Evolutionary conservation across 768 basidiomycete species (phyloP).

Genomic region (Boletus reticuloceps): DNA sequence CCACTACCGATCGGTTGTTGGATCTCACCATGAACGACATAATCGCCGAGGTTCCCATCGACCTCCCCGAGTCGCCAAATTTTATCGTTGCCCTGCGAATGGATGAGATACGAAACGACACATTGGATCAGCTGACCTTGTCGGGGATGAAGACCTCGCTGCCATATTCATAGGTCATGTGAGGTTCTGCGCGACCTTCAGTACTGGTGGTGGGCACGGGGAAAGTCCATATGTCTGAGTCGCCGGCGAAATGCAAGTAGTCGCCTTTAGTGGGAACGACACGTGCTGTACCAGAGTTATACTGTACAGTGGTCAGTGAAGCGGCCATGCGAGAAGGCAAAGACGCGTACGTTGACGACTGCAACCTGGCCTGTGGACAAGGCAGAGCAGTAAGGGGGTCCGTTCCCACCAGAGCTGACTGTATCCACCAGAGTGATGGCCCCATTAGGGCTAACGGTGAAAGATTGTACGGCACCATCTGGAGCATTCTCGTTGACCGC

Average conservation of each 20-base stretch:
- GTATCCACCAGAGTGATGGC: constrained; percentile 45
- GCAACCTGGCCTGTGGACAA: constrained; percentile 57
- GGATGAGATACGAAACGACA: not conserved
- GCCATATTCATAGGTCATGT: constrained; percentile 58
- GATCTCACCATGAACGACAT: constrained; percentile 58
- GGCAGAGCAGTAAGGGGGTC: constrained; percentile 49
- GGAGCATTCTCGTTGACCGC: constrained; percentile 53
- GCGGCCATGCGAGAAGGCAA: not conserved
- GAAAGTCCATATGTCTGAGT: constrained; percentile 50
- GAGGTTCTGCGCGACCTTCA: constrained; percentile 52
- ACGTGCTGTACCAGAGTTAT: constrained; percentile 49
- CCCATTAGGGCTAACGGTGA: constrained; percentile 45
- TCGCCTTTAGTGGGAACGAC: constrained; percentile 48
- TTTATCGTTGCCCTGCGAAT: constrained; percentile 56
- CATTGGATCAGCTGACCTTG: constrained; percentile 40
- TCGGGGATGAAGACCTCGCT: constrained; percentile 63
- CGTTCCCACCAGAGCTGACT: constrained; percentile 46
- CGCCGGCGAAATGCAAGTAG: constrained; percentile 30
- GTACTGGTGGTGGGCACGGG: constrained; percentile 37
- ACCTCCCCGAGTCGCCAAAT: constrained; percentile 59
- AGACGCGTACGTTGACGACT: constrained; percentile 48
- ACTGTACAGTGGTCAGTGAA: constrained; percentile 32
- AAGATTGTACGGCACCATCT: constrained; percentile 52
- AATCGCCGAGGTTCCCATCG: constrained; percentile 41
- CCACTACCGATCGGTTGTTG: constrained; percentile 62